Percentiles rank a stretch among this genome's conserved stretches.
Evolutionary conservation across 495 filamentous ascomycete genomes (phyloP).

Genomic region (Aspergillus steynii): DNA sequence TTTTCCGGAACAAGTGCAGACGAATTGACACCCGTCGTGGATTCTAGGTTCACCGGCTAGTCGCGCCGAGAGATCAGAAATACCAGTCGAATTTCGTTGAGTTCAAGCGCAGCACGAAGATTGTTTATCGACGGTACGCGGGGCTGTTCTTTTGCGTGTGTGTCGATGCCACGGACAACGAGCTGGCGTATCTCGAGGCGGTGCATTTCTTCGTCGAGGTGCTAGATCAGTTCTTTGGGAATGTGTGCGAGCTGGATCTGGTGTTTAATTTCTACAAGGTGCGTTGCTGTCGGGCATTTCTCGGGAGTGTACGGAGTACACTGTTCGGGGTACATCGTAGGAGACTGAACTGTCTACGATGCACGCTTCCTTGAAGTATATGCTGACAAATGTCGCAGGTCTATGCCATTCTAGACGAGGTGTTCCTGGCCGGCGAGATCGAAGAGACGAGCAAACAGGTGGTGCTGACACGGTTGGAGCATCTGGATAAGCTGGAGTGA

Average conservation of each 20-base stretch:
- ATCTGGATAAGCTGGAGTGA: slow-evolving; percentile 94
- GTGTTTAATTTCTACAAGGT: slow-evolving; percentile 98
- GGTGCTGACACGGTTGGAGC: slow-evolving; percentile 88
- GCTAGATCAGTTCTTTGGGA: slow-evolving; percentile 96
- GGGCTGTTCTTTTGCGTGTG: slow-evolving; percentile 98
- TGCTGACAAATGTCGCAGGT: slow-evolving; percentile 56
- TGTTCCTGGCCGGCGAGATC: slow-evolving; percentile 95
- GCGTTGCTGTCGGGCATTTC: slow-evolving; percentile 14
- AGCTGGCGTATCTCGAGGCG: slow-evolving; percentile 93
- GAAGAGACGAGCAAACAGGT: slow-evolving; percentile 99
- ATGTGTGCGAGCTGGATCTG: slow-evolving; percentile 97
- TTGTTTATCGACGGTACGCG: slow-evolving; percentile 95
- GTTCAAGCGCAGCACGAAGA: slow-evolving; percentile 75
- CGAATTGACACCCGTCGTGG: slow-evolving; percentile 8
- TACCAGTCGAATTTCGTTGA: slow-evolving; percentile 99
- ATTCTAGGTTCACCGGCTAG: slow-evolving; percentile 85
- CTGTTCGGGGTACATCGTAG: not conserved
- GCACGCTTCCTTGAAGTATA: not conserved
- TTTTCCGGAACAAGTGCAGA: not conserved
- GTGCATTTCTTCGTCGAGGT: slow-evolving; percentile 99
- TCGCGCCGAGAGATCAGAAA: slow-evolving; percentile 96
- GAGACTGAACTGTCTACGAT: not conserved
- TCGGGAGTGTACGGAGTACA: not conserved
- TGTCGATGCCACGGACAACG: slow-evolving; percentile 98
- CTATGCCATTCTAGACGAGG: slow-evolving; percentile 97